A percentile compares a stretch with the other conserved stretches of the same genome.
Evolutionary conservation across 2,329 filamentous ascomycete genomes (phyloP).

Genomic region (Neoascochyta sp.): DNA sequence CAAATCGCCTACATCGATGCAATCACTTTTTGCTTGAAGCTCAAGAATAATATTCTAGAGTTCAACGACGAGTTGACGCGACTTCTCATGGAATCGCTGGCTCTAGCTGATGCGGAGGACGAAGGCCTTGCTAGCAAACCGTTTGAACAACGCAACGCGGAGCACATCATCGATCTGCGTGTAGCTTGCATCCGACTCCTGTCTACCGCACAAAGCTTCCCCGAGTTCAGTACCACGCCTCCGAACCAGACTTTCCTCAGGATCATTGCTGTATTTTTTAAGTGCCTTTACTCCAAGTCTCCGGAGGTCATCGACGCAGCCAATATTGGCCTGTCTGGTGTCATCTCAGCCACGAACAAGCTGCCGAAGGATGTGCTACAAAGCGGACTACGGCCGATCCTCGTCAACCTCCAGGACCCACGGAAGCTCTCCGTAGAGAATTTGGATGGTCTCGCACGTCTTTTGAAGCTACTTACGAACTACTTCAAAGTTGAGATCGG

Average conservation of each 20-base stretch:
- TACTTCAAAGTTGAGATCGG: slow-evolving; percentile 99
- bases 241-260: slow-evolving; percentile 58
- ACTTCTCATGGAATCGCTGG: slow-evolving; percentile 87
- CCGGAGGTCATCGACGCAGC: slow-evolving; percentile 90
- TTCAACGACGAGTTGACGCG: slow-evolving; percentile 91
- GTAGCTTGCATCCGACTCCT: slow-evolving; percentile 92
- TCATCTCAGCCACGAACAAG: slow-evolving; percentile 84
- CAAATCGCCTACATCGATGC: slow-evolving; percentile 99
- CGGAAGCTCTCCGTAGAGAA: slow-evolving; percentile 85
- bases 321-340: slow-evolving; percentile 82
- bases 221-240: slow-evolving; percentile 78
- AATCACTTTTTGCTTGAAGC: slow-evolving; percentile 87
- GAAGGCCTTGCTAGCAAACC: slow-evolving; percentile 83
- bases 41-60: slow-evolving; percentile 82
- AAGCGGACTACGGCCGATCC: slow-evolving; percentile 87
- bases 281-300: slow-evolving; percentile 90
- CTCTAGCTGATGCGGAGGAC: slow-evolving; percentile 89
- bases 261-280: slow-evolving; percentile 96
- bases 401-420: slow-evolving; percentile 92
- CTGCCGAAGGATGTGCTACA: slow-evolving; percentile 93
- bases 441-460: slow-evolving; percentile 82
- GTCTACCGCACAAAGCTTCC: slow-evolving; percentile 88
- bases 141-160: slow-evolving; percentile 89
- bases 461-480: slow-evolving; percentile 88
- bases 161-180: slow-evolving; percentile 84